Base-by-base conservation (phyloP, 805 yeast species). In the Suhomyces tanzawaensis region DNA sequence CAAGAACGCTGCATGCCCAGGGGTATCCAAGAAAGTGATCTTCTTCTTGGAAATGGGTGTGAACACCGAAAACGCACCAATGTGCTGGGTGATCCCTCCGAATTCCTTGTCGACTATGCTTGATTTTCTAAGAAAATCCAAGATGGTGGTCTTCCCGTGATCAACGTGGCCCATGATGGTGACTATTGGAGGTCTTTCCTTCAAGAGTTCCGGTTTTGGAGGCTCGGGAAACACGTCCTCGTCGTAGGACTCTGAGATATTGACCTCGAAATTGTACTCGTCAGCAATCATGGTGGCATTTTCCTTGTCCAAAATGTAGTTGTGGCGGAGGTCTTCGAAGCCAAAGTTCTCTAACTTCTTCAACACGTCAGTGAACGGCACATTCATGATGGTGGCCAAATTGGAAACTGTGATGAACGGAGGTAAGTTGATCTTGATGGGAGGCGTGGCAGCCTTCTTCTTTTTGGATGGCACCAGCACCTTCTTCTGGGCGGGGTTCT, bases 121-220 rank as follows among this genome's bases (percentile, higher is more conserved):
- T 0, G 96, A 84, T 48, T 86, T 88, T 31, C 98, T 72, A 51
- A 93, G 66, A 53, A 80, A 78, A 59, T 93, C 99, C 39, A 93
- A 72, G 43, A 93, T 82, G 0, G 99, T 91, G 2, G 99, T 93
- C 58, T 93, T 93, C 2, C 99, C 99, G 56, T 93, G 99, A 61
- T 93, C 99, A 21, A 93, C 99, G 60, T 93, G 99, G 2, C 99
- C 99, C 98, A 93, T 93, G 36, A 93, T 86, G 0, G 99, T 90
- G 4, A 93, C 97, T 17, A 93, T 83, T 0, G 99, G 99, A 0
- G 99, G 89, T 47, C 98, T 69, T 5, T 81, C 71, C 31, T 76
- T 78, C 45, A 83, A 57, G 16, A 62, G 53, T 5, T 64, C 62
- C n/a, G 58, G 54, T 19, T 72, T 72, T 2, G 64, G 70, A 0